Evolutionary conservation across 2,329 filamentous ascomycete genomes (phyloP), one percentile per base, ranked within the genome.

Genomic region (Chrysoporthe deuterocubensis): DNA sequence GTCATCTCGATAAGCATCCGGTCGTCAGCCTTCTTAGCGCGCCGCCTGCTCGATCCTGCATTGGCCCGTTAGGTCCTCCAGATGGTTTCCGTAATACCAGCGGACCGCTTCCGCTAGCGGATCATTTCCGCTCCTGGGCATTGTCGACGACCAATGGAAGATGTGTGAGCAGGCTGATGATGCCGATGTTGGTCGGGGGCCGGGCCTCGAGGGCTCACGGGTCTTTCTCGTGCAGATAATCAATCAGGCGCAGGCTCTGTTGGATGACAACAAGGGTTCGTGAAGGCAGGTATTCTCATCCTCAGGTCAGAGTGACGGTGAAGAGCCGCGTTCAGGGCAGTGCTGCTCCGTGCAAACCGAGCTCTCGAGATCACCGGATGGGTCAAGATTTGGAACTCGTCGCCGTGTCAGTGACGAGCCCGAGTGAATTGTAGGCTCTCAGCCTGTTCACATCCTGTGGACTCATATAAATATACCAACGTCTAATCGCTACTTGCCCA

Each of bases 41-140:
- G 9, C 21, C 21, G 18, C 16, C 37, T 43, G 48, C 44, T 44
- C 64, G 64, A 66, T 66, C 64, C 58, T 66, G 64, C 64, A 62
- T 44, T 40, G 13, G 44, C n/a, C 64, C 64, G 64, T 7, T n/a
- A 7, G n/a, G 16, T 11, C 26, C 32, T 40, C 32, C 63, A n/a
- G 16, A 4, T 34, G 32, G 21, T 26, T 21, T 21, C 50, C 34
- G 34, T n/a, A 52, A 21, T 57, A 46, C 26, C 52, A 26, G 52
- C 32, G 63, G 42, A 54, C 16, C 26, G 14, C 52, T 59, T 59
- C 63, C 63, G 63, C 61, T 43, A 43, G 32, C 63, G 63, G 63
- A 40, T 34, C 14, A n/a, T 32, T 65, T 66, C 64, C 64, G 64
- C 64, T 26, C 26, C 26, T 61, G 56, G 34, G 6, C 34, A 63